Base-by-base conservation (phyloP, 495 filamentous ascomycete genomes). In the Hypoxylon rickii region DNA sequence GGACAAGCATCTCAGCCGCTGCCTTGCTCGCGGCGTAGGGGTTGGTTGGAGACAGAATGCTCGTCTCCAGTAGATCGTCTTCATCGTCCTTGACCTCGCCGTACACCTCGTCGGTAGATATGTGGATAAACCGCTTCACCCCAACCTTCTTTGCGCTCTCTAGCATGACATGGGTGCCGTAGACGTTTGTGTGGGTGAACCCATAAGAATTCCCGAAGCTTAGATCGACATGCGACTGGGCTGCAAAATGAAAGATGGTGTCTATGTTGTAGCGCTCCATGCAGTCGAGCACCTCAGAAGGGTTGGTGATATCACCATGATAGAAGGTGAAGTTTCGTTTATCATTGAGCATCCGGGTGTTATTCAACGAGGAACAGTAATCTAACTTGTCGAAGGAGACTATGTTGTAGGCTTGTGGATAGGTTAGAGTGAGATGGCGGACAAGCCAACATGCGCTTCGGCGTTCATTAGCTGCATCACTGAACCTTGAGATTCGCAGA, bases 21-120 rank as follows among this genome's bases (percentile, higher is more conserved):
- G 88, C 88, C 67, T 92, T 92, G 68, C 80, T 84, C 1, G 87
- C 88, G 7, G 87, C 83, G 55, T 92, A 92, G 17, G 88, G 88
- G 61, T 92, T 92, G 19, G 86, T 89, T 0, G 88, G 88, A 1
- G 79, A 77, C 11, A 90, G 72, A 36, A 84, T 76, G 55, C 79
- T 82, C 18, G 74, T 76, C 67, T 88, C 86, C 3, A 80, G 67
- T 47, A 86, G 67, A 60, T 87, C 85, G 32, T 81, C 81, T 2
- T 78, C 80, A 24, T 78, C 85, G 37, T 80, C 80, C 29, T 79
- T 76, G 16, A 86, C 85, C 66, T 89, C 87, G 41, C 88, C 87
- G 63, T 90, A 91, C 3, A 89, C 88, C 65, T 91, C 87, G 69
- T 90, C 88, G 6, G 88, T 90, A 7, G 83, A 86, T 40, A 89